These are phyloP conservation scores for Phaseolus lunatus DNA, from an alignment of 306 rosid genomes.

Conservation along the genomic window DNA sequence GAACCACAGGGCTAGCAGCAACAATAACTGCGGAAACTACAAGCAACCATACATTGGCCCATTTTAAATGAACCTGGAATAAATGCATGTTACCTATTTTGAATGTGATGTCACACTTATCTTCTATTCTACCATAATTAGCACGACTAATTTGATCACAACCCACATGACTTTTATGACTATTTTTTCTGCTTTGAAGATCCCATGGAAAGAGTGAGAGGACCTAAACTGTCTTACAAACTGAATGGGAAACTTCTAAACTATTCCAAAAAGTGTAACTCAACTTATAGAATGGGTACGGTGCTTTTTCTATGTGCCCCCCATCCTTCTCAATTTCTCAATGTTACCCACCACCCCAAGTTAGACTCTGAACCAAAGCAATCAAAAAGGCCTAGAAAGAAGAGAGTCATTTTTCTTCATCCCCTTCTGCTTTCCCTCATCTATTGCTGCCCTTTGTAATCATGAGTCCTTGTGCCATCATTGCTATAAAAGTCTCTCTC, in stretches of 20 bases:
- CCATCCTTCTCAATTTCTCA: conserved; percentile 23
- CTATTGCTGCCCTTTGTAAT: conserved; percentile 78
- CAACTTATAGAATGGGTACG: conserved; percentile 41
- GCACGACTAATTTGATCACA: conserved; percentile 44
- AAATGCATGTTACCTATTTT: conserved; percentile 43
- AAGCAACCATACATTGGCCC: conserved; percentile 44
- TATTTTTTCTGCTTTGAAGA: conserved; percentile 37
- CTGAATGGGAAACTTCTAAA: conserved; percentile 56
- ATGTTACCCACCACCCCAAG: conserved; percentile 20
- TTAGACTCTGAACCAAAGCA: conserved; percentile 33
- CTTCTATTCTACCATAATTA: conserved; percentile 53
- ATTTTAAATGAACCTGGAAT: conserved; percentile 49
- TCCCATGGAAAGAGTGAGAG: conserved; percentile 33
- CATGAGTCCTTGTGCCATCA: conserved; percentile 86
- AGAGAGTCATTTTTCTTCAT: conserved; percentile 52
- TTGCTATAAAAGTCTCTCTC: conserved; percentile 67
- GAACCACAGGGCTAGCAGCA: conserved; percentile 22
- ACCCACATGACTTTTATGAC: conserved; percentile 43
- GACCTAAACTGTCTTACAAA: conserved; percentile 34
- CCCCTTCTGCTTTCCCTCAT: conserved; percentile 56
- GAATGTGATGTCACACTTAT: conserved; percentile 51
- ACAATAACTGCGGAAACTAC: conserved; percentile 30
- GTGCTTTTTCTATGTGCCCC: conserved; percentile 49
- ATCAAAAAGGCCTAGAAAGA: conserved; percentile 45
- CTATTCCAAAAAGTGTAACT: conserved; percentile 44